Percentiles rank a stretch among this genome's conserved stretches.
Evolutionary conservation across 768 basidiomycete genomes (phyloP).

Genomic region (Tremella fuciformis): DNA sequence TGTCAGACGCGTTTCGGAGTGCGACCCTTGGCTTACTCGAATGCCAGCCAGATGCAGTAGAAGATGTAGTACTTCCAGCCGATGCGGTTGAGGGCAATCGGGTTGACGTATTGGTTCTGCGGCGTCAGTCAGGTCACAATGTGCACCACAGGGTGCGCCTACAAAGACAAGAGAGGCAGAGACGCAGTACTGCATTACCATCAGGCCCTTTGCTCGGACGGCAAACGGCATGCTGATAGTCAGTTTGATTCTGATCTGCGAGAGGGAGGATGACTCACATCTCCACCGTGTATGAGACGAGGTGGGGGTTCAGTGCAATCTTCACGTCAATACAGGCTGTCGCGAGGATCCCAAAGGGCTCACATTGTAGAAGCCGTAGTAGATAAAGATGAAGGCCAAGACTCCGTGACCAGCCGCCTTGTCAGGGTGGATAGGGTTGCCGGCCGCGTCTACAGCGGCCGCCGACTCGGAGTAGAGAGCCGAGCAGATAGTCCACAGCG

Average conservation of each 20-base stretch:
- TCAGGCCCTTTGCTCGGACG: slow-evolving; percentile 39
- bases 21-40: slow-evolving; percentile 19
- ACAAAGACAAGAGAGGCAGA: slow-evolving; percentile 30
- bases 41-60: neutral
- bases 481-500: slow-evolving; percentile 30
- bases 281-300: slow-evolving; percentile 41
- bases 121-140: too few relatives aligned
- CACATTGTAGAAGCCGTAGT: slow-evolving; percentile 39
- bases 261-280: slow-evolving; percentile 9
- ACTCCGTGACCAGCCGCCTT: slow-evolving; percentile 32
- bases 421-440: slow-evolving; percentile 19
- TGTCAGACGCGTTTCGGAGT: slow-evolving; percentile 17
- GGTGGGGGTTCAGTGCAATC: slow-evolving; percentile 31
- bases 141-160: too few relatives aligned
- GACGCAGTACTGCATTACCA: slow-evolving; percentile 30
- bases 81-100: slow-evolving; percentile 34
- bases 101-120: slow-evolving; percentile 40
- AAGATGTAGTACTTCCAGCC: slow-evolving; percentile 27
- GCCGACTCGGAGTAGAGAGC: slow-evolving; percentile 35
- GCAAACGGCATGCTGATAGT: slow-evolving; percentile 22
- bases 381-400: slow-evolving; percentile 49
- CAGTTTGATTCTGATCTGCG: too few relatives aligned
- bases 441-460: slow-evolving; percentile 21
- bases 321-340: too few relatives aligned
- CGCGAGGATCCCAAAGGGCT: too few relatives aligned